Percentiles rank a stretch among this genome's conserved stretches.
Evolutionary conservation across 2,329 filamentous ascomycete species (phyloP).

Genomic region (Penicillium sp.): DNA sequence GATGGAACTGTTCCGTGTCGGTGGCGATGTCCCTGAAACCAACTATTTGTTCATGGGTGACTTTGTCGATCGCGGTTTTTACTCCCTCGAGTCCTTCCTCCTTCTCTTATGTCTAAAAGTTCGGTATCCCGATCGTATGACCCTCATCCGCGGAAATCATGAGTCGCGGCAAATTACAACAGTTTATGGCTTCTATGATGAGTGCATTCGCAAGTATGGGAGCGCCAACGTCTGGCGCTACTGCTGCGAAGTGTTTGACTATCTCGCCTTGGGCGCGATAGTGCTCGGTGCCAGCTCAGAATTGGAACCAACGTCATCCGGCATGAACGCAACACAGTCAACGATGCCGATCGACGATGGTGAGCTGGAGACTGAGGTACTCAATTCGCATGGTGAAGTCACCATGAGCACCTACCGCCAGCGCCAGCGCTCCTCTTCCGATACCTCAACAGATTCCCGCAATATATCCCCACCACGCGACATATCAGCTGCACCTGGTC

Average conservation of each 20-base stretch:
- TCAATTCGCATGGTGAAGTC: slow-evolving; percentile 74
- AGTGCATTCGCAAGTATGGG: slow-evolving; percentile 92
- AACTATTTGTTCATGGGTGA: slow-evolving; percentile 99
- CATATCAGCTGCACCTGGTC: slow-evolving; percentile 40
- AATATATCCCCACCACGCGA: slow-evolving; percentile 39
- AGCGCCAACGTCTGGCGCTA: slow-evolving; percentile 96
- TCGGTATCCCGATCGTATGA: slow-evolving; percentile 94
- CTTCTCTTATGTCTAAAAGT: slow-evolving; percentile 95
- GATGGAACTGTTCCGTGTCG: slow-evolving; percentile 93
- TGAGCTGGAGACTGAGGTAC: slow-evolving; percentile 86
- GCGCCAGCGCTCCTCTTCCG: slow-evolving; percentile 29
- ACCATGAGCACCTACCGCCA: slow-evolving; percentile 52
- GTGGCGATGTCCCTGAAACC: slow-evolving; percentile 88
- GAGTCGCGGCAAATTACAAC: slow-evolving; percentile 96
- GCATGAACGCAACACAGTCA: slow-evolving; percentile 44
- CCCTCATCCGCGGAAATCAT: slow-evolving; percentile 89
- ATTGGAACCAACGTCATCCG: slow-evolving; percentile 54
- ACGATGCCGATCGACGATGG: slow-evolving; percentile 55
- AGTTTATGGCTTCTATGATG: slow-evolving; percentile 97
- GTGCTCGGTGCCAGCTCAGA: slow-evolving; percentile 74
- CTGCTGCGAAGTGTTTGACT: slow-evolving; percentile 97
- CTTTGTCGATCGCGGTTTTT: slow-evolving; percentile 97
- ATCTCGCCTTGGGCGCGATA: slow-evolving; percentile 82
- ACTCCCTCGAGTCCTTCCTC: slow-evolving; percentile 93
- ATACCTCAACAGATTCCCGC: slow-evolving; percentile 33